Evolutionary conservation across 306 rosid species (phyloP).

Genomic region (Vicia sativa): DNA sequence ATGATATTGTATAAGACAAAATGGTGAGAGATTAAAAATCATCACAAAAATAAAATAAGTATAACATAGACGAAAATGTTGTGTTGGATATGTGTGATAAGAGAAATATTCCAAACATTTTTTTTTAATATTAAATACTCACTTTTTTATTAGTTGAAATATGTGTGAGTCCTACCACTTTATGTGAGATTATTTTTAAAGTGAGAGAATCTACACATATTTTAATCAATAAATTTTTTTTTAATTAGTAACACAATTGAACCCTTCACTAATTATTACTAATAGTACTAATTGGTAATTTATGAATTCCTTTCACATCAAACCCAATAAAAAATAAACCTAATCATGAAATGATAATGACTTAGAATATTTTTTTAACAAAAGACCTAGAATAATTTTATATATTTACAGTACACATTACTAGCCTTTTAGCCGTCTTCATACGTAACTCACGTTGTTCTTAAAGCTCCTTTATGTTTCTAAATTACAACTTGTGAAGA

Average conservation of each 20-base stretch:
- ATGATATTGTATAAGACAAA: no score
- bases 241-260: not conserved
- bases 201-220: no score
- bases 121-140: no score
- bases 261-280: not conserved
- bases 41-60: no score
- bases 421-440: constrained; percentile 9
- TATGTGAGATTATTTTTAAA: no score
- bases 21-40: no score
- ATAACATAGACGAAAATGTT: no score
- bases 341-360: not conserved
- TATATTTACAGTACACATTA: not conserved
- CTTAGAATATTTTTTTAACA: not conserved
- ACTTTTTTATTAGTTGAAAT: no score
- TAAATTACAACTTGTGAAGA: not conserved
- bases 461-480: not conserved
- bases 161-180: no score
- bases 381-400: not conserved
- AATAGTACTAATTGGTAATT: not conserved
- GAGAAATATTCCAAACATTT: no score
- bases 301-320: not conserved
- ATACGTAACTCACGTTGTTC: not conserved
- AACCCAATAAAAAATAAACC: not conserved
- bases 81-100: no score
- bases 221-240: no score